Evolutionary conservation across 345 rosid genomes (phyloP).

Genomic region (Eucalyptus marginata): DNA sequence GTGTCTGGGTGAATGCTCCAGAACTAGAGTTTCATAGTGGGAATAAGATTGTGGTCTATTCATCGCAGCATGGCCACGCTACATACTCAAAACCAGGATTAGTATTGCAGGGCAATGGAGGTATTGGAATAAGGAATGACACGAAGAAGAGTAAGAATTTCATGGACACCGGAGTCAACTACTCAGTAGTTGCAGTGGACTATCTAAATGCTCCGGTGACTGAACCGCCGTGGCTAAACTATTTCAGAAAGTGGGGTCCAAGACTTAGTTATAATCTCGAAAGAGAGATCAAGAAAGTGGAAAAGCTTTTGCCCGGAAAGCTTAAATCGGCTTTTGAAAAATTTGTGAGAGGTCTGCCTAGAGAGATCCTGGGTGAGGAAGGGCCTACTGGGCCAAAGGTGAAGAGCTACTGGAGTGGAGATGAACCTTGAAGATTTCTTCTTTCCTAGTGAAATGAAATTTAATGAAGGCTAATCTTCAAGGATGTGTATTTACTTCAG

Average conservation of each 20-base stretch:
- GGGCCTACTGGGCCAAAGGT: slow-evolving; percentile 7
- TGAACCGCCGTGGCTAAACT: slow-evolving; percentile 2
- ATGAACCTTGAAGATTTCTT: neutral
- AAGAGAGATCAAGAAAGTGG: slow-evolving; percentile 1
- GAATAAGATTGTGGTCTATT: neutral
- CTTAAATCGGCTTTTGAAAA: slow-evolving; percentile 1
- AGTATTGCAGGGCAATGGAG: slow-evolving; percentile 2
- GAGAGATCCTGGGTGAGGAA: slow-evolving; percentile 5
- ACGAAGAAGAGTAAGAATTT: slow-evolving; percentile 1
- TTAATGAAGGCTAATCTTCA: neutral
- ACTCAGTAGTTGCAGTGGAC: neutral
- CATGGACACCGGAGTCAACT: neutral
- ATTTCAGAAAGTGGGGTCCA: slow-evolving; percentile 4
- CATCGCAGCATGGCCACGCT: slow-evolving; percentile 6
- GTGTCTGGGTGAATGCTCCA: neutral
- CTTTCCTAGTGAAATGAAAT: neutral
- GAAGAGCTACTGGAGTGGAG: slow-evolving; percentile 6
- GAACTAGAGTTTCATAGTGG: slow-evolving; percentile 2
- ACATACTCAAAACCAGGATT: neutral
- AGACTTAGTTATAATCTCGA: neutral
- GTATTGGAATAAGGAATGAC: slow-evolving; percentile 3
- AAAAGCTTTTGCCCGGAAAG: neutral
- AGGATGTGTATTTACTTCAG: neutral
- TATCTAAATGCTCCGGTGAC: neutral
- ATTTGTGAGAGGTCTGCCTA: slow-evolving; percentile 1